Evolutionary conservation across 306 rosid genomes (phyloP).

Genomic region (Sechiopsis laciniata): DNA sequence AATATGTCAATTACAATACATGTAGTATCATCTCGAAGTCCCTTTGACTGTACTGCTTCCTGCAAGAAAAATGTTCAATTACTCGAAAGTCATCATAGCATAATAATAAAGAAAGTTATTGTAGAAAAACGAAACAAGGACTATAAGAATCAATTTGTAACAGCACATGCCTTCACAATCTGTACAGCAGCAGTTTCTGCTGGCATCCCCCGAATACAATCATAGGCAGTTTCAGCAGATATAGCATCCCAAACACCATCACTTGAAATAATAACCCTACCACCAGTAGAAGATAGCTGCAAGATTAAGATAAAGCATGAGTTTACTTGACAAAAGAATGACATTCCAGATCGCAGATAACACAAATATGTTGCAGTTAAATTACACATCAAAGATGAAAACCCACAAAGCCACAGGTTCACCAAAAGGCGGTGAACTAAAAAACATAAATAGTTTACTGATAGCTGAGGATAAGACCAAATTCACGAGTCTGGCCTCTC

Average conservation of each 20-base stretch:
- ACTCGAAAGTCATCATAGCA: background rate
- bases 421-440: background rate
- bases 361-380: background rate
- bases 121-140: background rate
- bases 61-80: conserved; percentile 27
- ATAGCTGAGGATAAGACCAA: background rate
- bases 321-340: conserved; percentile 10
- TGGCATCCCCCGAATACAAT: conserved; percentile 82
- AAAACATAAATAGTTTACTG: background rate
- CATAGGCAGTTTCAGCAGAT: conserved; percentile 70
- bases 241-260: conserved; percentile 99
- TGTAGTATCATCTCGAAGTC: conserved; percentile 98
- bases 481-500: background rate
- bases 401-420: background rate
- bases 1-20: conserved; percentile 82
- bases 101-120: background rate
- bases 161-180: conserved; percentile 69
- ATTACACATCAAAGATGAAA: background rate
- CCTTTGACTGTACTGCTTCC: conserved; percentile 89
- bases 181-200: conserved; percentile 81
- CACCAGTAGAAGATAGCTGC: conserved; percentile 87
- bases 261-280: conserved; percentile 88
- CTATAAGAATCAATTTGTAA: conserved; percentile 9
- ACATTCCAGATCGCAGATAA: background rate
- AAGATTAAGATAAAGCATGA: conserved; percentile 24